Percentiles rank a stretch among this genome's conserved stretches.
Evolutionary conservation across 768 basidiomycete genomes (phyloP).

Genomic region (Agaricus subrufescens): DNA sequence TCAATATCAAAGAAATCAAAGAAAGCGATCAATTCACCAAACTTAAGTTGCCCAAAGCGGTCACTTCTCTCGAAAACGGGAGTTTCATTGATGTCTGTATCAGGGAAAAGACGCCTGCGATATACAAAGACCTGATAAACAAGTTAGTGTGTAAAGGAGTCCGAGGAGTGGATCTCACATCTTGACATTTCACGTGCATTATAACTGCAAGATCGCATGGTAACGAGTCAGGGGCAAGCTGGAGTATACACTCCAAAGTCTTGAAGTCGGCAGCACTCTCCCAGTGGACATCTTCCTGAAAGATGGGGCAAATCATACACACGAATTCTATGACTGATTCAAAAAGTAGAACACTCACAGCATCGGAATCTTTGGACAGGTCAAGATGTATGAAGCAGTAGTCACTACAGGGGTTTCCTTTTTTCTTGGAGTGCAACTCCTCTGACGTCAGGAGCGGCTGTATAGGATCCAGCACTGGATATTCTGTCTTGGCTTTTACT

Average conservation of each 20-base stretch:
- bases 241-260: conserved; percentile 32
- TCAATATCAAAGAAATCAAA: too few species aligned
- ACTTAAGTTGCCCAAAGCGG: not conserved
- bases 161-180: conserved; percentile 32
- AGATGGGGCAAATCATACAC: too few species aligned
- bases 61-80: not conserved
- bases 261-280: conserved; percentile 31
- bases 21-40: not conserved
- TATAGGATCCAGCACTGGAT: not conserved
- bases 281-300: conserved; percentile 27
- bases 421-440: not conserved
- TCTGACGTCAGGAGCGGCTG: not conserved
- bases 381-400: conserved; percentile 9
- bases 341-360: not conserved
- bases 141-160: not conserved
- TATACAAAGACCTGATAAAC: conserved; percentile 21
- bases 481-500: not conserved
- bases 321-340: not conserved
- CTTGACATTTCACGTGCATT: conserved; percentile 53
- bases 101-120: conserved; percentile 17
- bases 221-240: conserved; percentile 36
- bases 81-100: conserved; percentile 6
- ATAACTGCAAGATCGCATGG: conserved; percentile 55
- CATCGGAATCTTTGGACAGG: not conserved
- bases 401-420: conserved; percentile 3